Percentiles rank a stretch among this genome's conserved stretches.
Evolutionary conservation across 2,329 filamentous ascomycete species (phyloP).

Genomic region (Fusarium sp.): DNA sequence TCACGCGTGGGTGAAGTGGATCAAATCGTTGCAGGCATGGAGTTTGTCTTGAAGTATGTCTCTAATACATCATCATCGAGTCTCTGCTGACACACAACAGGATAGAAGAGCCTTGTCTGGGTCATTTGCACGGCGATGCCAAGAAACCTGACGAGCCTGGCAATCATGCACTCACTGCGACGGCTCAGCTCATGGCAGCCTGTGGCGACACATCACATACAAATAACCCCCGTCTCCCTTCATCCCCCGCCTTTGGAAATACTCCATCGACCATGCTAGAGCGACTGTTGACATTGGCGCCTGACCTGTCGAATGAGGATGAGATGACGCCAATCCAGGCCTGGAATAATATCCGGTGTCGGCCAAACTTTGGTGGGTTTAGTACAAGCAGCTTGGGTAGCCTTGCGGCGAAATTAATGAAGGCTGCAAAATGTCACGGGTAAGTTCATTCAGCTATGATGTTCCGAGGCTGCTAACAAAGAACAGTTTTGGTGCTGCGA

Average conservation of each 20-base stretch:
- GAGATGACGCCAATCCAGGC: slow-evolving; percentile 24
- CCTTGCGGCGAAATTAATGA: not conserved
- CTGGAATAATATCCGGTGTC: slow-evolving; percentile 9
- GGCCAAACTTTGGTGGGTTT: slow-evolving; percentile 9
- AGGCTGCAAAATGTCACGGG: slow-evolving; percentile 22
- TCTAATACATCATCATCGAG: fast-evolving
- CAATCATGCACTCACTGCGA: slow-evolving; percentile 11
- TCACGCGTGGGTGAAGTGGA: slow-evolving; percentile 4
- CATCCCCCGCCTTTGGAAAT: not conserved
- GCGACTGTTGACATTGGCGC: slow-evolving; percentile 7
- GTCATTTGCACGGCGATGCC: slow-evolving; percentile 15
- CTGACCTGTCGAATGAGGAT: slow-evolving; percentile 5
- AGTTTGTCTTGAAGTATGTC: slow-evolving; percentile 46
- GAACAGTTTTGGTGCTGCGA: slow-evolving; percentile 14
- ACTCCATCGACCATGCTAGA: not conserved
- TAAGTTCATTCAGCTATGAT: not conserved
- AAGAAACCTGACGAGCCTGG: slow-evolving; percentile 10
- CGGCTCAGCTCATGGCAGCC: slow-evolving; percentile 9
- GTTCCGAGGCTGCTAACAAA: fast-evolving
- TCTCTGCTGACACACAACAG: not conserved
- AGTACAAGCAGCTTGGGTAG: not conserved
- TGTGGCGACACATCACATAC: not conserved
- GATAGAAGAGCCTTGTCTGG: slow-evolving; percentile 22
- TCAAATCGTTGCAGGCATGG: slow-evolving; percentile 41
- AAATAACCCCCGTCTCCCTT: not conserved